phyloP scores from a whole-genome alignment of 495 filamentous ascomycete species.

The Daldinia vernicosa region DNA sequence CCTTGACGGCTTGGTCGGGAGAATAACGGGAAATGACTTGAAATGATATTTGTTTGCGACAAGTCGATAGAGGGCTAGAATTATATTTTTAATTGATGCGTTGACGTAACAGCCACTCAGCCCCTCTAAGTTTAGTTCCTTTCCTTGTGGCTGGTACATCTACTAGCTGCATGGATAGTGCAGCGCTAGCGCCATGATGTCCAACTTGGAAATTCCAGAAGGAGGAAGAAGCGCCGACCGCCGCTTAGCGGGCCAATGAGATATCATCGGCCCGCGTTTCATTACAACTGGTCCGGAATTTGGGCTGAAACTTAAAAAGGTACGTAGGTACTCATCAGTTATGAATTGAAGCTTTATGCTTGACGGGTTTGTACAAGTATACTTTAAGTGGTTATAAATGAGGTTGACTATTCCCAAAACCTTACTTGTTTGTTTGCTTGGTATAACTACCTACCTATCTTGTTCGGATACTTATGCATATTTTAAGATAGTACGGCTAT shows the following conservation, averaged over 20 bases:
- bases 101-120: conserved; percentile 13
- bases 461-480: no score
- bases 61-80: neutral
- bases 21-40: neutral
- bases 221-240: conserved; percentile 21
- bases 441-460: no score
- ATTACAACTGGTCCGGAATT: conserved; percentile 6
- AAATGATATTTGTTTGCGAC: neutral
- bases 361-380: neutral
- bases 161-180: conserved; percentile 13
- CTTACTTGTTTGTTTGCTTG: no score
- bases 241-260: conserved; percentile 36
- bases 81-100: conserved; percentile 1
- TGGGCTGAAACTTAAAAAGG: conserved; percentile 30
- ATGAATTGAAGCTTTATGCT: neutral
- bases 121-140: neutral
- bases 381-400: neutral
- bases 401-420: no score
- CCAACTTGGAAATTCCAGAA: conserved; percentile 30
- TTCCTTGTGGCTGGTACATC: conserved; percentile 19
- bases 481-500: no score
- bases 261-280: conserved; percentile 29
- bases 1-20: neutral
- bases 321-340: conserved; percentile 19
- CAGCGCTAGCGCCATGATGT: conserved; percentile 17